Percentiles rank a stretch among this genome's conserved stretches.
These are phyloP conservation scores for Astrocystis sublimbata DNA, from an alignment of 495 filamentous ascomycete genomes.

Conservation along the genomic window DNA sequence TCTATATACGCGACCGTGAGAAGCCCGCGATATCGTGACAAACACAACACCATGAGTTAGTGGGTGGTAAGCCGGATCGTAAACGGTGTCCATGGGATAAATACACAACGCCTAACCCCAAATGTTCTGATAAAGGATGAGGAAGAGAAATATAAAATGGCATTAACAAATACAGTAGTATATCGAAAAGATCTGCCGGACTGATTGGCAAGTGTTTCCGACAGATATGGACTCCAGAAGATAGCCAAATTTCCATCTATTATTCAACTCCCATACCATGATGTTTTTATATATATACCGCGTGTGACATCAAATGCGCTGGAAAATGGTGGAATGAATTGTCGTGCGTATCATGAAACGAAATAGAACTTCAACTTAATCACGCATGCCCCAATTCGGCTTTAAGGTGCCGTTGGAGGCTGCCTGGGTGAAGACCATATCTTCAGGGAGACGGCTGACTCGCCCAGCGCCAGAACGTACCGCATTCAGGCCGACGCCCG, in stretches of 20 bases:
- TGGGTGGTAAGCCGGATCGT: slow-evolving; percentile 7
- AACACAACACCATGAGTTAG: background rate
- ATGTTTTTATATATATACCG: slow-evolving; percentile 14
- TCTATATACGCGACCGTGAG: slow-evolving; percentile 9
- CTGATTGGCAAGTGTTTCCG: slow-evolving; percentile 5
- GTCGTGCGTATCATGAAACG: slow-evolving; percentile 21
- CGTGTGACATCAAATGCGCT: slow-evolving; percentile 14
- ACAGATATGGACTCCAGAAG: slow-evolving; percentile 8
- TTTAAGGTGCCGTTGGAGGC: slow-evolving; percentile 69
- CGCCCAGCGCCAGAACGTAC: slow-evolving; percentile 89
- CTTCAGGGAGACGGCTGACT: slow-evolving; percentile 79
- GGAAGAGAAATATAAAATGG: background rate
- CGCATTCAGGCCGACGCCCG: slow-evolving; percentile 66
- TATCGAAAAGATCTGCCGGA: slow-evolving; percentile 7
- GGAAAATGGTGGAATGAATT: slow-evolving; percentile 12
- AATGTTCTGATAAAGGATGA: background rate
- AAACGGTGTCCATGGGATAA: slow-evolving; percentile 6
- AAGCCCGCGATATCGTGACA: background rate
- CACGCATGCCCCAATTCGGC: slow-evolving; percentile 74
- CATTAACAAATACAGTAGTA: slow-evolving; percentile 19
- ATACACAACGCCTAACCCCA: background rate
- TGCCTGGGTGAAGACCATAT: slow-evolving; percentile 77
- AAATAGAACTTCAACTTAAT: slow-evolving; percentile 12
- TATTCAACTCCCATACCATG: slow-evolving; percentile 21
- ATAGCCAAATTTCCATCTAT: slow-evolving; percentile 21